Conservation (phyloP, 208 protist genomes). For the Crithidia sp. region DNA sequence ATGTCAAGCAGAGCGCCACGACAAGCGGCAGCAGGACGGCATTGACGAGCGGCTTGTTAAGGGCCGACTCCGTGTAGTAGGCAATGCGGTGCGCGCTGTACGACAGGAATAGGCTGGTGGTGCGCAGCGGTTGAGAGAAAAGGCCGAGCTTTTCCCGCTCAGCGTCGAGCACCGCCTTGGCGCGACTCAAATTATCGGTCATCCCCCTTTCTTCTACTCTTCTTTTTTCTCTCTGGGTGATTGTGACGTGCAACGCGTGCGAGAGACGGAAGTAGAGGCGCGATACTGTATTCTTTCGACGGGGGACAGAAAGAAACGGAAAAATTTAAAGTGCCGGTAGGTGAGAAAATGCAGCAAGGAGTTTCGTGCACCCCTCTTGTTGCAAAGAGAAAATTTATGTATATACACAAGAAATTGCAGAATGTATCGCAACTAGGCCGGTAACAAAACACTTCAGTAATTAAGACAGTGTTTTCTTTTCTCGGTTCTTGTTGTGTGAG, state of each 20-base stretch:
- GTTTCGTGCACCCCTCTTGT: too few species aligned
- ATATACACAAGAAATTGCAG: too few species aligned
- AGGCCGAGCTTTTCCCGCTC: conserved; percentile 56
- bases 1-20: conserved; percentile 39
- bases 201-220: background rate
- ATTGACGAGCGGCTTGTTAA: conserved; percentile 39
- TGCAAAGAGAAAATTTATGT: too few species aligned
- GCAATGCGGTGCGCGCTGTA: conserved; percentile 29
- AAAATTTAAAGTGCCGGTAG: too few species aligned
- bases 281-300: too few species aligned
- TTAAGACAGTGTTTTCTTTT: too few species aligned
- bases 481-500: too few species aligned
- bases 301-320: too few species aligned
- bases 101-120: conserved; percentile 37
- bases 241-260: background rate
- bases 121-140: conserved; percentile 44
- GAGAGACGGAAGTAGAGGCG: too few species aligned
- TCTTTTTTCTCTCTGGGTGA: background rate
- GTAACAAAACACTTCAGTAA: too few species aligned
- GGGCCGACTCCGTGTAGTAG: conserved; percentile 19
- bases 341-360: too few species aligned
- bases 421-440: too few species aligned
- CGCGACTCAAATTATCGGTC: conserved; percentile 34
- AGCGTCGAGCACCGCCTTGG: conserved; percentile 35
- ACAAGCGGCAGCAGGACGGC: conserved; percentile 48